Percentiles rank a stretch among this genome's conserved stretches.
Evolutionary conservation across 1,139 yeast genomes (phyloP).

Genomic region (Yamadazyma aaseri): DNA sequence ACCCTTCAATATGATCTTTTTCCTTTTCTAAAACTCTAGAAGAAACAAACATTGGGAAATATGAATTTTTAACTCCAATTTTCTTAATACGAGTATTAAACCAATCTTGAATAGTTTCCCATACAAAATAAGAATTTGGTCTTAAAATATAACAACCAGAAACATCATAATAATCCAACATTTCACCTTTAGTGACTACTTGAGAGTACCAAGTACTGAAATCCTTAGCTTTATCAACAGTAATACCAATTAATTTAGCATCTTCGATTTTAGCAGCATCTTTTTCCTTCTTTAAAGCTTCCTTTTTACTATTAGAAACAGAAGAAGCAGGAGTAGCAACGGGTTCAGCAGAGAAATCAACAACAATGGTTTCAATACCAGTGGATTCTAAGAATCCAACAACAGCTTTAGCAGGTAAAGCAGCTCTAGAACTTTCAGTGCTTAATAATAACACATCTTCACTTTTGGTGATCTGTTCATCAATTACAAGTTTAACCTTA

Average conservation of each 20-base stretch:
- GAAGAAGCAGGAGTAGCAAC: constrained; percentile 21
- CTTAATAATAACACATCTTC: constrained; percentile 47
- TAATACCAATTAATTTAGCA: constrained; percentile 93
- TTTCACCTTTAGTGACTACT: constrained; percentile 92
- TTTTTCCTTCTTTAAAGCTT: constrained; percentile 33
- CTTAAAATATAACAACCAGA: constrained; percentile 98
- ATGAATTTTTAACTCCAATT: constrained; percentile 90
- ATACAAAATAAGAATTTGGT: constrained; percentile 90
- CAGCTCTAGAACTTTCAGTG: constrained; percentile 57
- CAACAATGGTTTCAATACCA: constrained; percentile 52
- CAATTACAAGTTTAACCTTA: constrained; percentile 67
- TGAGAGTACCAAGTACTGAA: constrained; percentile 98
- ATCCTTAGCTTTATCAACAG: constrained; percentile 87
- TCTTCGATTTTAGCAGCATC: constrained; percentile 67
- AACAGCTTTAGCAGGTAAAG: constrained; percentile 52
- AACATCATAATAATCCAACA: constrained; percentile 97
- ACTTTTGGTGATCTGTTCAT: constrained; percentile 47
- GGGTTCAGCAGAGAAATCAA: constrained; percentile 58
- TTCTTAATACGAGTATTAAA: constrained; percentile 78
- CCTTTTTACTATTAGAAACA: constrained; percentile 27
- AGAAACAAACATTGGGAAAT: constrained; percentile 98
- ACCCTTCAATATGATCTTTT: constrained; percentile 98
- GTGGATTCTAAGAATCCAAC: constrained; percentile 54
- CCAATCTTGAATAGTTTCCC: constrained; percentile 93
- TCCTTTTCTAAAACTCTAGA: constrained; percentile 90